Percentiles rank a stretch among this genome's conserved stretches.
These are phyloP conservation scores for Atalantia buxifolia DNA, from an alignment of 345 rosid genomes.

Conservation along the genomic window DNA sequence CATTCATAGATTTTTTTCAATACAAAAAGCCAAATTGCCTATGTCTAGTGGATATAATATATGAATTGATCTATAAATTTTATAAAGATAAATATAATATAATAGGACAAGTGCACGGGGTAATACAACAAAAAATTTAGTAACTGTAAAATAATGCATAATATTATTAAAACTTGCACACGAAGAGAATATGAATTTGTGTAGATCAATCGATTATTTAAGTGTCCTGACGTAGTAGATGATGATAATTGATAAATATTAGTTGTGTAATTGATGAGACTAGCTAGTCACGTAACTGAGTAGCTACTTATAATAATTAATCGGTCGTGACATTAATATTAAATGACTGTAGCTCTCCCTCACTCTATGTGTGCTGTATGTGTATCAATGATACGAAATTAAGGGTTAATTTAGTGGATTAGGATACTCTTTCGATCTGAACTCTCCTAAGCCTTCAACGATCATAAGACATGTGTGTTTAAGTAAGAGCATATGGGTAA, in stretches of 20 bases:
- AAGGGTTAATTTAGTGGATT: background rate
- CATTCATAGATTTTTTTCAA: no score
- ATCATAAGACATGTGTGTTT: no score
- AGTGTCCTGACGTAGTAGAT: background rate
- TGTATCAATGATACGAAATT: background rate
- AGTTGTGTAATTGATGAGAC: background rate
- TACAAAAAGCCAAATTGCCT: background rate
- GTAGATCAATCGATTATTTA: background rate
- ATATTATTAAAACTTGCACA: background rate
- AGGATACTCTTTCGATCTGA: no score
- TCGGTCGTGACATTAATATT: background rate
- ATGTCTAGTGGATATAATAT: background rate
- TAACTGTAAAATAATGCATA: no score
- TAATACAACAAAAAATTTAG: background rate
- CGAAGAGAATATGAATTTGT: background rate
- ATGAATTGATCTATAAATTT: background rate
- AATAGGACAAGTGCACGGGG: constrained; percentile 4
- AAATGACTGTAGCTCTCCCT: background rate
- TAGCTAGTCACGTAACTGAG: background rate
- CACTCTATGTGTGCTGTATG: background rate
- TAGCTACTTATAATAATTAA: background rate
- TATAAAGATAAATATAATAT: background rate
- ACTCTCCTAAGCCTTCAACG: no score
- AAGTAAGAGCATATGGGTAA: no score
- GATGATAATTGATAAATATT: background rate